phyloP scores from a whole-genome alignment of 306 rosid genomes.

The Prunus padus region DNA sequence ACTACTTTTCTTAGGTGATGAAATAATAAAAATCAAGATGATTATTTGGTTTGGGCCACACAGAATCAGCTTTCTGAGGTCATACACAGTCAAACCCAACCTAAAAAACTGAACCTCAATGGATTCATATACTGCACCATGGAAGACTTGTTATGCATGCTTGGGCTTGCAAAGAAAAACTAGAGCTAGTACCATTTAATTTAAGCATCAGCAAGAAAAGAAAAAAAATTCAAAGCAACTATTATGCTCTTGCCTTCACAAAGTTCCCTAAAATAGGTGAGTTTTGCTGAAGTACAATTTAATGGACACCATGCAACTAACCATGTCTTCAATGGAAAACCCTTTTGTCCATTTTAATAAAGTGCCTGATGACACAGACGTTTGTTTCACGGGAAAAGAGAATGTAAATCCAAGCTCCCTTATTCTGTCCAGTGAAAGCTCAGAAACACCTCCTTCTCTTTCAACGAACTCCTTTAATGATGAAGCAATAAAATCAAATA shows the following conservation, averaged over 20 bases:
- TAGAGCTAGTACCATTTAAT: constrained; percentile 8
- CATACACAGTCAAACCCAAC: neutral
- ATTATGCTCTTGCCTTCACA: constrained; percentile 11
- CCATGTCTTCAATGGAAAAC: constrained; percentile 68
- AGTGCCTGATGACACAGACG: constrained; percentile 70
- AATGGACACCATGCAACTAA: constrained; percentile 44
- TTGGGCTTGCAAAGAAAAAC: neutral
- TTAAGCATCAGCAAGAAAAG: constrained; percentile 13
- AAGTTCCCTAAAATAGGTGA: constrained; percentile 6
- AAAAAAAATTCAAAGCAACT: constrained; percentile 1
- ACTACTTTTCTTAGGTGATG: neutral
- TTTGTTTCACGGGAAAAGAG: constrained; percentile 88
- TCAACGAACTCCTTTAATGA: constrained; percentile 62
- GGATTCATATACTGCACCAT: neutral
- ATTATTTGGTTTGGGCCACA: neutral
- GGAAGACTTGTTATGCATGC: neutral
- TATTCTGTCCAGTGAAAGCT: constrained; percentile 40
- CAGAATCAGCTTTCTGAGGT: neutral
- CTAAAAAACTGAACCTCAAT: neutral
- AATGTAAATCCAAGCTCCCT: constrained; percentile 90
- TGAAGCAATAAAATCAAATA: constrained; percentile 82
- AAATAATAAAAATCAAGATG: neutral
- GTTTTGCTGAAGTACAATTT: constrained; percentile 16
- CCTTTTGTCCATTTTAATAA: constrained; percentile 93
- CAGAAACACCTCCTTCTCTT: constrained; percentile 53